phyloP scores from a whole-genome alignment of 768 basidiomycete genomes.

The Leccinum broughii region DNA sequence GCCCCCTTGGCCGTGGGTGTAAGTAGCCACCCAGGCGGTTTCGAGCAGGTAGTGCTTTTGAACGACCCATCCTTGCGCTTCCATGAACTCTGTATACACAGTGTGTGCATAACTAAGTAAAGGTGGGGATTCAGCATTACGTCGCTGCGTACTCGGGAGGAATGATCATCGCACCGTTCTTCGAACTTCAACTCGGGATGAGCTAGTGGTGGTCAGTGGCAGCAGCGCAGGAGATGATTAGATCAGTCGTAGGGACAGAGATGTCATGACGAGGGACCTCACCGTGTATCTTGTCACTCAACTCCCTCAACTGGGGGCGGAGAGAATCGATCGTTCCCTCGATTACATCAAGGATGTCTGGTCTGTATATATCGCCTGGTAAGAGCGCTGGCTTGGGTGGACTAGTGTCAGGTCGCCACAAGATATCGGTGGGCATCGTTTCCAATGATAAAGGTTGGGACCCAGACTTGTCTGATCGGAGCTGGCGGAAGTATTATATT shows the following conservation, averaged over 20 bases:
- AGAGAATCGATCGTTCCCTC: conserved; percentile 54
- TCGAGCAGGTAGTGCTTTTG: conserved; percentile 60
- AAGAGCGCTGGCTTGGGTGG: conserved; percentile 25
- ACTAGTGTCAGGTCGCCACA: conserved; percentile 45
- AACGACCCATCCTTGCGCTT: conserved; percentile 63
- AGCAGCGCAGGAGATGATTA: background rate
- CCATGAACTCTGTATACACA: conserved; percentile 65
- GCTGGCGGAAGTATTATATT: background rate
- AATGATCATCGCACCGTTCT: conserved; percentile 44
- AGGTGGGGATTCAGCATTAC: conserved; percentile 33
- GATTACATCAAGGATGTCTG: conserved; percentile 61
- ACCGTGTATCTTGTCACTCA: conserved; percentile 80
- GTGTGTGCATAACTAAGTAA: conserved; percentile 68
- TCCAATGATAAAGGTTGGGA: background rate
- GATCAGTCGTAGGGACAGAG: conserved; percentile 5
- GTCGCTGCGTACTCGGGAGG: conserved; percentile 26
- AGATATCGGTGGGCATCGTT: conserved; percentile 18
- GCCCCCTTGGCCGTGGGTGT: conserved; percentile 63
- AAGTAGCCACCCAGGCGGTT: conserved; percentile 78
- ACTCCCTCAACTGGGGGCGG: conserved; percentile 52
- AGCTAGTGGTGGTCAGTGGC: conserved; percentile 37
- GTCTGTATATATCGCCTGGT: conserved; percentile 45
- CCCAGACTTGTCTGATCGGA: background rate
- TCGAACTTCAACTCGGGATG: conserved; percentile 72
- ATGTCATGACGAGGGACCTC: background rate